Base-by-base conservation (phyloP, 2,329 filamentous ascomycete species). In the Diaporthe australafricana region DNA sequence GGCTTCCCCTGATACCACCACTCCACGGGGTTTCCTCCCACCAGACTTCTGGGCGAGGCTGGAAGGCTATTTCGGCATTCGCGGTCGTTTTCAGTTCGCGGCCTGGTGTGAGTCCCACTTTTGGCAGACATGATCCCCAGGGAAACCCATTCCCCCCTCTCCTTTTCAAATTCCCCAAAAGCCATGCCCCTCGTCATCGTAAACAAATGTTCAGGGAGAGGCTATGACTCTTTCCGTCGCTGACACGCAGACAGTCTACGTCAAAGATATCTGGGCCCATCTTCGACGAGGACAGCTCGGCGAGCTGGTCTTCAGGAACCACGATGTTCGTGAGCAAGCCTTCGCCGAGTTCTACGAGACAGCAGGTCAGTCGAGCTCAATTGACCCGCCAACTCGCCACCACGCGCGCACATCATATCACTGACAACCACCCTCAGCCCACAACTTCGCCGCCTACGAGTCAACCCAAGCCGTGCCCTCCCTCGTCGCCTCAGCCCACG, bases 401-500 rank as follows among this genome's bases (percentile, higher is more conserved):
- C 20, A 40, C 25, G 27, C 30, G 27, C 0, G n/a, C 3, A 20
- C 8, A 4, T 6, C 2, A 12, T 16, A n/a, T n/a, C n/a, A n/a
- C n/a, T n/a, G n/a, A n/a, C n/a, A n/a, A n/a, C 42, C 30, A 9
- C 25, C 38, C 17, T 0, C 14, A 74, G 71, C 56, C 22, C 47
- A 71, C 32, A 16, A 67, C 50, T 52, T 71, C 32, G 32, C 66
- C 27, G 30, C 35, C 5, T 75, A 52, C 65, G 74, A 75, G 16
- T 25, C 60, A 42, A 72, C 73, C 4, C 73, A 66, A 47, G 22
- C 65, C 2, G 60, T 74, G 8, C 73, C 74, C 22, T 22, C 30
- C 14, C 70, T 75, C 16, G 57, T 75, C 25, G 55, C 73, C 25
- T 27, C 38, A 9, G 70, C 70, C 30, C 68, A 70, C 8, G 84